Evolutionary conservation across 2,329 filamentous ascomycete species (phyloP), one percentile per base, ranked within the genome.

Genomic region (Sporothrix dimorphospora): DNA sequence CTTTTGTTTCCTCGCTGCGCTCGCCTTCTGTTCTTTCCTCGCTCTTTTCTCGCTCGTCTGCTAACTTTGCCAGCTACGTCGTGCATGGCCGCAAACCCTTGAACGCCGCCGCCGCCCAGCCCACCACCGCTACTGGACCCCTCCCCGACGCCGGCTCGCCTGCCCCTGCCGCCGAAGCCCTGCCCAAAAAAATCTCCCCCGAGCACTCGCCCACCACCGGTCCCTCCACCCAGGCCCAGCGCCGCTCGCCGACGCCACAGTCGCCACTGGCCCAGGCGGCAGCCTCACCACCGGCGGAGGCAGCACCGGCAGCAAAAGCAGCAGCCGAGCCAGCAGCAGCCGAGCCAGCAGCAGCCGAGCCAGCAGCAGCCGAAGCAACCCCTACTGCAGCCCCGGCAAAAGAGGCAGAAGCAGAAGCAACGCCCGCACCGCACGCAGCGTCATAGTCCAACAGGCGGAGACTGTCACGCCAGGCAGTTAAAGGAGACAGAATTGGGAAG

Each of bases 41-140:
- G 34, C 40, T 42, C 38, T 11, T 40, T 11, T 5, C 38, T 53
- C n/a, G 8, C n/a, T 11, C 49, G 49, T 9, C 49, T 12, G 11
- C 63, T 67, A 34, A 67, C 65, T 30, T 4, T 27, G n/a, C 5
- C 30, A 72, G 72, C 51, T 72, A 73, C 51, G 55, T 73, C 34
- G 63, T 71, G 7, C 21, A 73, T 30, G 71, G 71, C 19, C 71
- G 71, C 6, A 72, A 72, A 34, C 71, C 71, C 3, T 19, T 72
- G 4, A 24, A 70, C 30, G 67, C 67, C 19, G 1, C 45, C 4
- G 57, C n/a, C 8, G 27, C 45, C 1, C 53, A 59, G 42, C 53
- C 53, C 5, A 55, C 47, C 1, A 27, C 5, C 12, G 66, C 27
- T n/a, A 24, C 66, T 14, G 66, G 34, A 1, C 8, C 55, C 9